phyloP scores from a whole-genome alignment of 306 rosid species.

The Fragaria iinumae region DNA sequence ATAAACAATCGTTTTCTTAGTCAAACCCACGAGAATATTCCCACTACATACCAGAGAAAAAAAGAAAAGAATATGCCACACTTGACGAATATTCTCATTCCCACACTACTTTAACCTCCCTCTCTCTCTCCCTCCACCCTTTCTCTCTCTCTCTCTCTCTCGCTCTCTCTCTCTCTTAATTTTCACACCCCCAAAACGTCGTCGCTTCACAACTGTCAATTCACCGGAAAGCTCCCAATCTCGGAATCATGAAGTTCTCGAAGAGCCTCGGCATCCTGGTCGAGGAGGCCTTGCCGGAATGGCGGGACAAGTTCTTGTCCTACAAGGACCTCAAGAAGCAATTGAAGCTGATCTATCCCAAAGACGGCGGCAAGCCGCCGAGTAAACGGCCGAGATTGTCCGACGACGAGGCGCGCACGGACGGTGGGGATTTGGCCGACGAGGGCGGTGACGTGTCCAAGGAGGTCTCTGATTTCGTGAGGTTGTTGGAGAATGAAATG shows the following conservation, averaged over 20 bases:
- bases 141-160: background rate
- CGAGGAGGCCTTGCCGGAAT: conserved; percentile 73
- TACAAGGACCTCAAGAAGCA: conserved; percentile 81
- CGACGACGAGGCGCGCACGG: conserved; percentile 12
- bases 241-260: conserved; percentile 67
- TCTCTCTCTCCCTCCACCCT: background rate
- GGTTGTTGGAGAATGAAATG: conserved; percentile 58
- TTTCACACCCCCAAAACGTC: background rate
- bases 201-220: background rate
- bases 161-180: background rate
- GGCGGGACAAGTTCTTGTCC: conserved; percentile 78
- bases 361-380: conserved; percentile 29
- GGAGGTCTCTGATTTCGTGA: conserved; percentile 56
- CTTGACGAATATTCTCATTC: conserved; percentile 27
- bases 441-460: conserved; percentile 28
- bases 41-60: background rate
- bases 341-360: conserved; percentile 58
- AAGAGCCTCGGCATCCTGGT: conserved; percentile 66
- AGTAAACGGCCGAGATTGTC: conserved; percentile 41
- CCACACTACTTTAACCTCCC: background rate
- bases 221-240: background rate
- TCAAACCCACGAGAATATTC: conserved; percentile 3
- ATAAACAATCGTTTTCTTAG: background rate
- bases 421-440: background rate
- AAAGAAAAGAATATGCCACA: background rate